Conservation (phyloP, 1,284 basidiomycete species). For the Melampsora larici-populina region DNA sequence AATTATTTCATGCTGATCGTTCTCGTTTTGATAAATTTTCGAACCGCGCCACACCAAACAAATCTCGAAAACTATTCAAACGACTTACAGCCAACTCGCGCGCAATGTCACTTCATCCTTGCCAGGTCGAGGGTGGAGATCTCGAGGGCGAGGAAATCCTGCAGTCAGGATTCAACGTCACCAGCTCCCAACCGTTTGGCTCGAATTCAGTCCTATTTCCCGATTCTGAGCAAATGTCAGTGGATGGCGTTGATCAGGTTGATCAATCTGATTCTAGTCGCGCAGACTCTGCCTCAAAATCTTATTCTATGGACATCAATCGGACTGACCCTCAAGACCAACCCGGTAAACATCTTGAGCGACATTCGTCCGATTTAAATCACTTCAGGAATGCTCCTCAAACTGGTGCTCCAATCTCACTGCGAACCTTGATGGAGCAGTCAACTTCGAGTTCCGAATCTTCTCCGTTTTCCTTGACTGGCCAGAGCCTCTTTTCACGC, state of each 20-base stretch:
- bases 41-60: neutral
- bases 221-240: constrained; percentile 8
- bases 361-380: neutral
- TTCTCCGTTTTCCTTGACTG: constrained; percentile 32
- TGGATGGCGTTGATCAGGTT: neutral
- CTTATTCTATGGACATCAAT: neutral
- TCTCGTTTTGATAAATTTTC: neutral
- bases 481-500: neutral
- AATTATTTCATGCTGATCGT: neutral
- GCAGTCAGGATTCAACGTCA: neutral
- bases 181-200: neutral
- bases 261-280: neutral
- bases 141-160: constrained; percentile 15
- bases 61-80: neutral
- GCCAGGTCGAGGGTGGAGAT: constrained; percentile 15
- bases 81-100: constrained; percentile 2
- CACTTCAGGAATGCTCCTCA: neutral
- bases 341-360: neutral
- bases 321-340: neutral
- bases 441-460: constrained; percentile 28
- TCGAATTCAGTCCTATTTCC: constrained; percentile 43
- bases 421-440: constrained; percentile 12
- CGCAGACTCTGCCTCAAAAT: neutral
- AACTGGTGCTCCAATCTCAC: neutral
- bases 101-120: constrained; percentile 17